These are phyloP conservation scores for Ophiostoma himal-ulmi DNA, from an alignment of 2,329 filamentous ascomycete genomes.

Conservation along the genomic window DNA sequence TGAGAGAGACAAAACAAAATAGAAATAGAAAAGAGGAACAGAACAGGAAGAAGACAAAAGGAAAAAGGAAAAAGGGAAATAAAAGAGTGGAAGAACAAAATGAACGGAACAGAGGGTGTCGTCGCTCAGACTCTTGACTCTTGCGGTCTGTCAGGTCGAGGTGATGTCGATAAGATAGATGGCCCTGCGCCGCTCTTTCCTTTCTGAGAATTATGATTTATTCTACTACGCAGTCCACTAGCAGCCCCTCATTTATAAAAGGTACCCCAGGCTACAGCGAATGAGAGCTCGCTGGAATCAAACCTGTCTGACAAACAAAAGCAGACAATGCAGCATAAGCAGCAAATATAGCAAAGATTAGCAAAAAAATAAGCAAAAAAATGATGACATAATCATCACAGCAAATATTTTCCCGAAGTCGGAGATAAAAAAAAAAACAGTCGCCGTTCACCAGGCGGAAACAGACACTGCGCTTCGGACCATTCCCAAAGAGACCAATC, in stretches of 20 bases:
- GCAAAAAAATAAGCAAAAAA: neutral
- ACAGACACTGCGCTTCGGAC: neutral
- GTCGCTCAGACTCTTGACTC: neutral
- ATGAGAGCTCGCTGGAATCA: neutral
- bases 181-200: too few relatives aligned
- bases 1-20: neutral
- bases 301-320: neutral
- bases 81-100: neutral
- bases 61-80: neutral
- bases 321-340: too few relatives aligned
- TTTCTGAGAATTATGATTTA: too few relatives aligned
- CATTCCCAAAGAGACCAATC: conserved; percentile 1
- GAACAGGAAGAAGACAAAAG: neutral
- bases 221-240: neutral
- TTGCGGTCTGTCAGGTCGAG: neutral
- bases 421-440: neutral
- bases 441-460: neutral
- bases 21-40: neutral
- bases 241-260: neutral
- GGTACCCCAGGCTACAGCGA: neutral
- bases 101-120: neutral
- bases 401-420: conserved; percentile 10
- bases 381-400: neutral
- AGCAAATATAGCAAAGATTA: neutral
- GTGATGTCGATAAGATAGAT: neutral